A percentile compares a stretch with the other conserved stretches of the same genome.
Evolutionary conservation across 2,329 filamentous ascomycete genomes (phyloP).

Genomic region (Capronia epimyces): DNA sequence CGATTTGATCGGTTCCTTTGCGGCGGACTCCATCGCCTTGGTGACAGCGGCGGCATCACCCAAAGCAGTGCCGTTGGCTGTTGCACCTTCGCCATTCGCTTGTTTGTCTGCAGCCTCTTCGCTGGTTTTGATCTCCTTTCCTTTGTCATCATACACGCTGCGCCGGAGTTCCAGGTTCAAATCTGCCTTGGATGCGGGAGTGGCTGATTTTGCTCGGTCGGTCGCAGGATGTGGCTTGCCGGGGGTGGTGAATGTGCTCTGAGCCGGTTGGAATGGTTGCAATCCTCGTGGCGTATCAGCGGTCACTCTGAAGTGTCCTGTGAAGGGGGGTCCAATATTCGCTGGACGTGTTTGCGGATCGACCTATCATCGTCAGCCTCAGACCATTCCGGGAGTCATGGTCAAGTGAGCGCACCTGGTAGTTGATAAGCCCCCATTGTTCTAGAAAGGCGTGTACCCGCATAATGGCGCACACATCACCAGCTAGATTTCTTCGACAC

Average conservation of each 20-base stretch:
- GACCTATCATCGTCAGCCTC: slow-evolving; percentile 56
- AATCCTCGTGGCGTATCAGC: slow-evolving; percentile 92
- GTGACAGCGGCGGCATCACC: slow-evolving; percentile 51
- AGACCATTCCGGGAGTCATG: not conserved
- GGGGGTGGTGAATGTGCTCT: slow-evolving; percentile 61
- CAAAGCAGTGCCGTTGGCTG: slow-evolving; percentile 58
- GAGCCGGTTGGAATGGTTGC: slow-evolving; percentile 88
- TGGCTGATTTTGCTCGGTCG: slow-evolving; percentile 62
- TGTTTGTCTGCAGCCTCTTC: slow-evolving; percentile 58
- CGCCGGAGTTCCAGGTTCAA: slow-evolving; percentile 88
- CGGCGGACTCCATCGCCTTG: slow-evolving; percentile 56
- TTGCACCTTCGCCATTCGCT: slow-evolving; percentile 64
- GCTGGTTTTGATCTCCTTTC: slow-evolving; percentile 70
- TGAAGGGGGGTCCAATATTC: slow-evolving; percentile 92
- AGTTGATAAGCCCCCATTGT: slow-evolving; percentile 98
- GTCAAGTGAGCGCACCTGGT: slow-evolving; percentile 62
- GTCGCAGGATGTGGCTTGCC: slow-evolving; percentile 63
- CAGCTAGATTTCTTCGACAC: slow-evolving; percentile 87
- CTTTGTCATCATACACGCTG: slow-evolving; percentile 90
- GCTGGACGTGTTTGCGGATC: slow-evolving; percentile 93
- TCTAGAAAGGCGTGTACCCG: slow-evolving; percentile 95
- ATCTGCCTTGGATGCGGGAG: slow-evolving; percentile 66
- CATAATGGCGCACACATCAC: slow-evolving; percentile 99
- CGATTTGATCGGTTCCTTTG: slow-evolving; percentile 59
- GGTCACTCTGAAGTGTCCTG: slow-evolving; percentile 92